These are phyloP conservation scores for Fusarium abutilonis DNA, from an alignment of 2,329 filamentous ascomycete species.

Conservation along the genomic window DNA sequence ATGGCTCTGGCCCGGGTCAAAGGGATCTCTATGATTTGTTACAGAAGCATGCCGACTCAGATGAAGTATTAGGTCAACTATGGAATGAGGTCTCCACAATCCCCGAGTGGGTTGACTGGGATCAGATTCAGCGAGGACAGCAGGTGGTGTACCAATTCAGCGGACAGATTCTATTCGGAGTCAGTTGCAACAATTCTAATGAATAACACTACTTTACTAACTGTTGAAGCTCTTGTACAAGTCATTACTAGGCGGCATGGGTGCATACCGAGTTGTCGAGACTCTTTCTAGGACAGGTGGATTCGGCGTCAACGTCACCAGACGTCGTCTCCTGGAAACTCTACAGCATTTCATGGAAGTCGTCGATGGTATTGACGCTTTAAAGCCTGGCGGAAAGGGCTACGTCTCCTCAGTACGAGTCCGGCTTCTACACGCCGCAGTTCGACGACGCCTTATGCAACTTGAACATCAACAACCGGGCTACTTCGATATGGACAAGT, in stretches of 20 bases:
- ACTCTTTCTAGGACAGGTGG: constrained; percentile 78
- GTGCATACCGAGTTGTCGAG: constrained; percentile 76
- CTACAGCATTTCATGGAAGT: constrained; percentile 80
- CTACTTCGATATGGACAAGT: constrained; percentile 68
- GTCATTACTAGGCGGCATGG: constrained; percentile 75
- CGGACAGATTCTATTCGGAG: constrained; percentile 69
- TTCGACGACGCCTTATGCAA: constrained; percentile 69
- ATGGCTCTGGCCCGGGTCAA: constrained; percentile 43
- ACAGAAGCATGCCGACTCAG: constrained; percentile 63
- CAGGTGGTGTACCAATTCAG: constrained; percentile 82
- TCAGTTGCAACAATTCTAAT: constrained; percentile 41
- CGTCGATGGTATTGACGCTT: constrained; percentile 69
- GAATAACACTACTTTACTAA: neutral
- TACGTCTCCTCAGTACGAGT: constrained; percentile 71
- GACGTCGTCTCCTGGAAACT: constrained; percentile 72
- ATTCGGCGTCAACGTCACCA: constrained; percentile 74
- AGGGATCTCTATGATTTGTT: constrained; percentile 73
- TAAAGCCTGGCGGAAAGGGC: constrained; percentile 72
- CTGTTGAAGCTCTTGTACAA: constrained; percentile 64
- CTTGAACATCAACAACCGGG: constrained; percentile 63
- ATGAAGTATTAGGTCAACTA: constrained; percentile 65
- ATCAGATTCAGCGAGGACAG: constrained; percentile 77
- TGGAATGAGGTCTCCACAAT: constrained; percentile 74
- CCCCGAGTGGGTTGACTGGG: constrained; percentile 82
- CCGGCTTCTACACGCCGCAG: constrained; percentile 71